phyloP scores from a whole-genome alignment of 768 basidiomycete species.

The Tubosaeta brunneosetosa region DNA sequence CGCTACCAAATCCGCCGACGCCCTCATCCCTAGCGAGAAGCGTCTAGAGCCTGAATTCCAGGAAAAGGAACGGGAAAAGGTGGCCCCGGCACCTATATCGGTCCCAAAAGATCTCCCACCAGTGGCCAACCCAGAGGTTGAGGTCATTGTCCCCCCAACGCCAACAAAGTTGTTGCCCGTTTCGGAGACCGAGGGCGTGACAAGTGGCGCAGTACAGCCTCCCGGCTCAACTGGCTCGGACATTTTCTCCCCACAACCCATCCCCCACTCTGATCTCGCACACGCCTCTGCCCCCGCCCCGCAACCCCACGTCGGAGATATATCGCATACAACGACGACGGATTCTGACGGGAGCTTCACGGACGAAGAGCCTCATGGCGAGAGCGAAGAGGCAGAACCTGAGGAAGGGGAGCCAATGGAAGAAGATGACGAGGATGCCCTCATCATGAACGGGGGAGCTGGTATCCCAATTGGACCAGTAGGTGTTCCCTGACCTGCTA shows the following conservation, averaged over 20 bases:
- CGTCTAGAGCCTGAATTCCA: slow-evolving; percentile 19
- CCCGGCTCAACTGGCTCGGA: slow-evolving; percentile 71
- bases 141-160: slow-evolving; percentile 44
- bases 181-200: slow-evolving; percentile 82
- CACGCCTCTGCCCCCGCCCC: slow-evolving; percentile 21
- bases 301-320: slow-evolving; percentile 28
- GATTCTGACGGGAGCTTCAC: slow-evolving; percentile 42
- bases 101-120: slow-evolving; percentile 20
- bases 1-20: slow-evolving; percentile 19
- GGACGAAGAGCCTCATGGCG: slow-evolving; percentile 63
- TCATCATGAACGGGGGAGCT: slow-evolving; percentile 87
- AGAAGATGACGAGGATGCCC: slow-evolving; percentile 79
- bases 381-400: slow-evolving; percentile 61
- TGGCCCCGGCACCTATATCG: slow-evolving; percentile 21
- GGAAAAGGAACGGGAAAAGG: slow-evolving; percentile 37
- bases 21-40: slow-evolving; percentile 28
- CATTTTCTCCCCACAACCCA: slow-evolving; percentile 26
- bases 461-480: slow-evolving; percentile 94
- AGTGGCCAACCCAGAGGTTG: slow-evolving; percentile 26
- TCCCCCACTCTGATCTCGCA: slow-evolving; percentile 21
- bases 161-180: slow-evolving; percentile 49
- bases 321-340: slow-evolving; percentile 28
- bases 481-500: slow-evolving; percentile 30
- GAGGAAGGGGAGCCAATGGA: slow-evolving; percentile 62
- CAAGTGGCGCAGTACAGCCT: slow-evolving; percentile 87